Conservation (phyloP, 805 yeast genomes). For the Metschnikowia lunata region DNA sequence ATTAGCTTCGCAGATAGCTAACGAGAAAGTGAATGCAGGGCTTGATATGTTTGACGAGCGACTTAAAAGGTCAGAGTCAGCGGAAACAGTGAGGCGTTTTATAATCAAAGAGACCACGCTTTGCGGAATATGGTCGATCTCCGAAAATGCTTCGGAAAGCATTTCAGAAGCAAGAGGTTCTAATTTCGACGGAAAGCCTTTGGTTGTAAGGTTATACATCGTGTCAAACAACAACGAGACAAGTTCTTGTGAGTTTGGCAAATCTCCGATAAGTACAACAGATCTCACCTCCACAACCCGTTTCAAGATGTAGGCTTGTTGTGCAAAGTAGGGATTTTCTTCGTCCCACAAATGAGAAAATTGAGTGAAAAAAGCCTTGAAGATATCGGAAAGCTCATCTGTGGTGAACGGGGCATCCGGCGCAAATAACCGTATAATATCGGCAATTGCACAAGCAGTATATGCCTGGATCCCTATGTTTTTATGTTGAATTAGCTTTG, state of each 20-base stretch:
- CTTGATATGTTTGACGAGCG: constrained; percentile 34
- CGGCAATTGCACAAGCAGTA: constrained; percentile 70
- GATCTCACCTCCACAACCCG: constrained; percentile 72
- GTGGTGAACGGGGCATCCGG: constrained; percentile 88
- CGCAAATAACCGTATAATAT: constrained; percentile 71
- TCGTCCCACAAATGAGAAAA: constrained; percentile 51
- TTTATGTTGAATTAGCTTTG: constrained; percentile 54
- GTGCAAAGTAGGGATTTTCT: constrained; percentile 57
- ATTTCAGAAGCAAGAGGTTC: constrained; percentile 65
- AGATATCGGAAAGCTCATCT: constrained; percentile 56
- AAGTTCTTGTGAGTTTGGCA: constrained; percentile 56
- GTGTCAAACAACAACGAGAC: constrained; percentile 53
- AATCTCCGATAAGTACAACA: constrained; percentile 67
- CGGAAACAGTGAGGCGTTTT: constrained; percentile 40
- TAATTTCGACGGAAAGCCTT: constrained; percentile 46
- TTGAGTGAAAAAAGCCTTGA: constrained; percentile 61
- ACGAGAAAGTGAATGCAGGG: constrained; percentile 62
- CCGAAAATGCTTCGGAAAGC: constrained; percentile 70
- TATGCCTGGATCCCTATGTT: constrained; percentile 68
- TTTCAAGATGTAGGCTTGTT: constrained; percentile 61
- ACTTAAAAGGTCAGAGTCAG: constrained; percentile 29
- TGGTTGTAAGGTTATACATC: constrained; percentile 51
- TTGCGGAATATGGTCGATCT: constrained; percentile 60
- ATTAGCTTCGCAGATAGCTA: constrained; percentile 64
- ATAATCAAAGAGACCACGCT: constrained; percentile 59